Evolutionary conservation across 139 green algal genomes (phyloP).

Genomic region (Tetraselmis chui): DNA sequence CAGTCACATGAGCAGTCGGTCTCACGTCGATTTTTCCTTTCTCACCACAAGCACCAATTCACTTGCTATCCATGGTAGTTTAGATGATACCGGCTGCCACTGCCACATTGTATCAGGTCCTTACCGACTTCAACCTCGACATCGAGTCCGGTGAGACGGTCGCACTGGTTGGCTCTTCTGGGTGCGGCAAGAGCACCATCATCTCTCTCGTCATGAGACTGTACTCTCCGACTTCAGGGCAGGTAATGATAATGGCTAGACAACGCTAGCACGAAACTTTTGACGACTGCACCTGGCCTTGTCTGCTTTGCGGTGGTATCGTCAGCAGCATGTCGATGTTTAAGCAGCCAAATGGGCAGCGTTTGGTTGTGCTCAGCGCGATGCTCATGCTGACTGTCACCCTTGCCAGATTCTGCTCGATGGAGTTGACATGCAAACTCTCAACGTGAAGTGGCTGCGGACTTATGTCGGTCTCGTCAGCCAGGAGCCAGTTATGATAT

Average conservation of each 20-base stretch:
- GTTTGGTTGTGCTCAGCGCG: too few relatives aligned
- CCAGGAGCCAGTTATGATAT: conserved; percentile 36
- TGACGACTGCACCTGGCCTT: too few relatives aligned
- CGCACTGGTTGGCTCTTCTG: background rate
- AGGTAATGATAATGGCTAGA: too few relatives aligned
- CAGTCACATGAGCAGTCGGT: too few relatives aligned
- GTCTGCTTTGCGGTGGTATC: too few relatives aligned
- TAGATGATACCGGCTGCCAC: too few relatives aligned
- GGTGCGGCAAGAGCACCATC: conserved; percentile 19
- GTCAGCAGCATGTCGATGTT: too few relatives aligned
- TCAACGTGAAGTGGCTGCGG: background rate
- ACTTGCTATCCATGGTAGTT: background rate
- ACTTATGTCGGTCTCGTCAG: conserved; percentile 29
- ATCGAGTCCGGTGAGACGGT: background rate
- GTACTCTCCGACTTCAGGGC: conserved; percentile 21
- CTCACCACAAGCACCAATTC: too few relatives aligned
- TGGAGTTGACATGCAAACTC: background rate
- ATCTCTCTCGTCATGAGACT: conserved; percentile 40
- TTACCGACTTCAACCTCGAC: background rate
- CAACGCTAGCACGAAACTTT: too few relatives aligned
- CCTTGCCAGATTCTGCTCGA: conserved; percentile 6
- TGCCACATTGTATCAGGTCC: background rate
- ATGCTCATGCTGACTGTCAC: too few relatives aligned
- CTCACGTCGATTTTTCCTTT: too few relatives aligned
- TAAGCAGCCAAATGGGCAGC: too few relatives aligned